A percentile compares a stretch with the other conserved stretches of the same genome.
Conservation (phyloP, 2,329 filamentous ascomycete genomes). For the Colletotrichum chrysophilum region DNA sequence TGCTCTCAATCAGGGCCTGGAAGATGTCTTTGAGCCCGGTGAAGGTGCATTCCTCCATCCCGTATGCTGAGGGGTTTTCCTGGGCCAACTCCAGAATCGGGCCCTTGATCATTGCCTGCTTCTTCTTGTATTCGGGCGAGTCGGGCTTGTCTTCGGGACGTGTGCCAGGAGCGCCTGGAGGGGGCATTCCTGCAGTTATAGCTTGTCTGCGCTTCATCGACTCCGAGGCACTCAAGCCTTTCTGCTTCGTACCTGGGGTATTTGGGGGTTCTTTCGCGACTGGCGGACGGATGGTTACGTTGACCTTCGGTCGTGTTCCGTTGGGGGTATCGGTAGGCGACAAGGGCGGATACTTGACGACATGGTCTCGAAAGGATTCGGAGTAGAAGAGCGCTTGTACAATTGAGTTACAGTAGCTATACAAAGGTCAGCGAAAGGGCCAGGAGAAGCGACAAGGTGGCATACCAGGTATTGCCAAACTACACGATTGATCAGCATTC, state of each 20-base stretch:
- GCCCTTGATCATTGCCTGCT: slow-evolving; percentile 86
- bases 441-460: slow-evolving; percentile 7
- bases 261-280: slow-evolving; percentile 51
- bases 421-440: neutral
- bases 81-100: slow-evolving; percentile 86
- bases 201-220: slow-evolving; percentile 61
- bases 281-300: slow-evolving; percentile 65
- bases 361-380: slow-evolving; percentile 88
- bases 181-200: slow-evolving; percentile 58
- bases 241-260: slow-evolving; percentile 48
- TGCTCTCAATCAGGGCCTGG: slow-evolving; percentile 82
- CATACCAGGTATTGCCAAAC: slow-evolving; percentile 98
- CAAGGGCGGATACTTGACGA: slow-evolving; percentile 85
- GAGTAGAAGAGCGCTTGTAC: slow-evolving; percentile 97
- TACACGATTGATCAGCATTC: slow-evolving; percentile 49
- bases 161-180: slow-evolving; percentile 57
- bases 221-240: slow-evolving; percentile 59
- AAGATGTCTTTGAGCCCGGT: slow-evolving; percentile 97
- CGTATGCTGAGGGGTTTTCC: slow-evolving; percentile 80
- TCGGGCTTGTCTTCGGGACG: slow-evolving; percentile 92
- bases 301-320: slow-evolving; percentile 58
- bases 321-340: slow-evolving; percentile 74
- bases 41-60: slow-evolving; percentile 94
- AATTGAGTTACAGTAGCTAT: slow-evolving; percentile 97
- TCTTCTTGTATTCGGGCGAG: slow-evolving; percentile 97